These are phyloP conservation scores for Alternaria brassicae DNA, from an alignment of 2,329 filamentous ascomycete species.

Conservation along the genomic window DNA sequence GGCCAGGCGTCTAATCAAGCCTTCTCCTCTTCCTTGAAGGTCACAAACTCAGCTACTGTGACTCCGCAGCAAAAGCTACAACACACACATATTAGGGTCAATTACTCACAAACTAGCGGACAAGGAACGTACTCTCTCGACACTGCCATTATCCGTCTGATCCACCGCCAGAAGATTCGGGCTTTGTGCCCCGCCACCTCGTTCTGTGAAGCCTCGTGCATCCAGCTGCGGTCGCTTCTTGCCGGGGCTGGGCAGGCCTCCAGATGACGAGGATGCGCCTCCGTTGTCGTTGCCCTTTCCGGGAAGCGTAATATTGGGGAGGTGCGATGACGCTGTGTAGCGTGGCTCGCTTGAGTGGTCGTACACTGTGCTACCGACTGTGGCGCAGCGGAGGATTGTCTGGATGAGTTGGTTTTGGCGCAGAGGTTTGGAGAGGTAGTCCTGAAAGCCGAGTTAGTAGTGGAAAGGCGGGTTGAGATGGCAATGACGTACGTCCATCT, in stretches of 20 bases:
- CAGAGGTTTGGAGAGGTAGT: slow-evolving; percentile 94
- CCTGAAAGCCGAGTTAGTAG: slow-evolving; percentile 51
- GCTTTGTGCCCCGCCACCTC: slow-evolving; percentile 68
- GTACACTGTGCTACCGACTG: slow-evolving; percentile 81
- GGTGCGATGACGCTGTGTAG: slow-evolving; percentile 14
- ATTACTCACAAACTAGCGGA: slow-evolving; percentile 28
- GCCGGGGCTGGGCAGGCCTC: slow-evolving; percentile 4
- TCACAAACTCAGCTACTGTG: slow-evolving; percentile 55
- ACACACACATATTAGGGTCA: slow-evolving; percentile 18
- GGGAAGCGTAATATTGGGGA: slow-evolving; percentile 10
- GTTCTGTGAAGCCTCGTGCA: slow-evolving; percentile 72
- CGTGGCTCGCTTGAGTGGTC: slow-evolving; percentile 62
- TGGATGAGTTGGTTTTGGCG: slow-evolving; percentile 98
- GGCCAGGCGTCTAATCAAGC: slow-evolving; percentile 19
- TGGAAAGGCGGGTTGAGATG: neutral
- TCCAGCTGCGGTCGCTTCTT: slow-evolving; percentile 62
- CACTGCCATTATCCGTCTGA: slow-evolving; percentile 66
- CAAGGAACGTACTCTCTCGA: slow-evolving; percentile 60
- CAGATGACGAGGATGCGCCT: slow-evolving; percentile 9
- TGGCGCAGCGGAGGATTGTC: slow-evolving; percentile 95
- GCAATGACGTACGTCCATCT: slow-evolving; percentile 76
- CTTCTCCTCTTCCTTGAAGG: slow-evolving; percentile 26
- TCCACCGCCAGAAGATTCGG: slow-evolving; percentile 68
- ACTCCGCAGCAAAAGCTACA: slow-evolving; percentile 56
- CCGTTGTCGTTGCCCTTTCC: slow-evolving; percentile 8